Base-by-base conservation (phyloP, 2,329 filamentous ascomycete species). In the Chrysoporthe austroafricana region DNA sequence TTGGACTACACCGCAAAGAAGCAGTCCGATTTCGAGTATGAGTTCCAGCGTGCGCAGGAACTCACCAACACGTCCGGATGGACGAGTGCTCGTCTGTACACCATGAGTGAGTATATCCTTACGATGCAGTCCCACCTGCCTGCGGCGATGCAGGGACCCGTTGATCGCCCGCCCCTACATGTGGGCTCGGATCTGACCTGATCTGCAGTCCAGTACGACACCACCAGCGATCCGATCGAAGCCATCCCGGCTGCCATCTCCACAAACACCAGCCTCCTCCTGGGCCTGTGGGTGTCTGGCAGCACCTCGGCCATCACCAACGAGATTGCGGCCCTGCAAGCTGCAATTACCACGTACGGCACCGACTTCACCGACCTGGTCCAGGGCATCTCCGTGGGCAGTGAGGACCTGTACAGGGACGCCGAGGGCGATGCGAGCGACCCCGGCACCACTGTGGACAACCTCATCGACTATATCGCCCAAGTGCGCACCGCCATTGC, bases 31-130 rank as follows among this genome's bases (percentile, higher is more conserved):
- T 94, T 91, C 78, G 86, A 91, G 81, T 81, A 85, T 74, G 87
- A 91, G 79, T 93, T 93, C 84, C 86, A 84, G 71, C 81, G 84
- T 4, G 90, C 91, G 34, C 84, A 88, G 72, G 81, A 81, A 62
- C 87, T 94, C 13, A 81, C 84, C 43, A 89, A 89, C 60, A 88
- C 90, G 64, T 79, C 83, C 32, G 87, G 87, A 58, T 93, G 91
- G 82, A 91, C 81, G 73, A 90, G 86, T 69, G 91, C 89, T 43
- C 88, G 91, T 69, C 83, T 93, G n/a, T 94, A 91, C 80, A 93
- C 91, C 71, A 92, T 88, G 85, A 61, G 76, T 77, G 67, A 69
- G 74, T 71, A 60, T 8, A 26, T 26, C 50, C 58, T 26, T 26
- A 54, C 32, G 46, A 16, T 46, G 8, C 13, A 39, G 32, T 48